Percentiles rank a stretch among this genome's conserved stretches.
Evolutionary conservation across 164 flowering plant species (phyloP).

Genomic region (Vitis vinifera): DNA sequence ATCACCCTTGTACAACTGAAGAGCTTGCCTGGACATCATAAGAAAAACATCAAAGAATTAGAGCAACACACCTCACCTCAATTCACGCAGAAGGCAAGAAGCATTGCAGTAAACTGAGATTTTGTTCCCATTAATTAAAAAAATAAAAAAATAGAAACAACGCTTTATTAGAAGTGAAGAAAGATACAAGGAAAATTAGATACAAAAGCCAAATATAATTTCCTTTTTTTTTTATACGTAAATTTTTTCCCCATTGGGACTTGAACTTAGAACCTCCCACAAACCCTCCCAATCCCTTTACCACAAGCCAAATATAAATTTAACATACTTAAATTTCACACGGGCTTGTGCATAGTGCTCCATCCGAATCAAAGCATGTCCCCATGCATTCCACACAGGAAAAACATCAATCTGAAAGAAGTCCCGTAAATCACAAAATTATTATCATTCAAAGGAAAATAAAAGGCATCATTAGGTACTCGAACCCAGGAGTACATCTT

Average conservation of each 20-base stretch:
- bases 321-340: constrained; percentile 86
- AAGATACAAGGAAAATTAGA: neutral
- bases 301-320: neutral
- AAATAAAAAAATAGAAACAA: too few relatives aligned
- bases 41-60: constrained; percentile 5
- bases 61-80: neutral
- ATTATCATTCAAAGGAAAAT: neutral
- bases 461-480: constrained; percentile 1
- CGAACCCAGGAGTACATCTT: constrained; percentile 5
- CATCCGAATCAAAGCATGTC: constrained; percentile 94
- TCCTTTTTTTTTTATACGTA: too few relatives aligned
- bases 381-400: constrained; percentile 99
- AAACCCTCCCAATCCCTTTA: too few relatives aligned
- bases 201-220: neutral
- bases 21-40: constrained; percentile 80
- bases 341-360: constrained; percentile 98
- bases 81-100: neutral
- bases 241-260: too few relatives aligned
- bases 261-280: too few relatives aligned
- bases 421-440: neutral
- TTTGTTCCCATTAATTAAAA: too few relatives aligned
- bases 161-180: too few relatives aligned
- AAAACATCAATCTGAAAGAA: constrained; percentile 82
- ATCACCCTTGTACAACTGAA: constrained; percentile 87
- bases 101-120: neutral